phyloP scores from a whole-genome alignment of 2,329 filamentous ascomycete genomes.

The Aspergillus fructus region DNA sequence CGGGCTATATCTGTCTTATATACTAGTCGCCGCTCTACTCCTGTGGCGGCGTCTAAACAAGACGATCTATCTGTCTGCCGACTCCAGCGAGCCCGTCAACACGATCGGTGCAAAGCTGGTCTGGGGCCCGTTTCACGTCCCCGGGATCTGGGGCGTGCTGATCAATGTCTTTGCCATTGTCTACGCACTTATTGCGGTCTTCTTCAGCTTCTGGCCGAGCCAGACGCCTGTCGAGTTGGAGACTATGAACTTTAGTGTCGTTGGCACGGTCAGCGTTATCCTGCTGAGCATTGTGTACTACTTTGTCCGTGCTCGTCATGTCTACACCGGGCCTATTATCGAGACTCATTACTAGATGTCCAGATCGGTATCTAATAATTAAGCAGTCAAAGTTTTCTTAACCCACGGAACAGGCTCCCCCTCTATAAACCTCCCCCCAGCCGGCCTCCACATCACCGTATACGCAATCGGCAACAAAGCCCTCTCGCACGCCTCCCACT shows the following conservation, averaged over 20 bases:
- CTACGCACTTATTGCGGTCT: constrained; percentile 48
- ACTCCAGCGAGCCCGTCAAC: constrained; percentile 22
- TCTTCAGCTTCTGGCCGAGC: constrained; percentile 52
- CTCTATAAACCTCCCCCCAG: background rate
- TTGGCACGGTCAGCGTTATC: constrained; percentile 44
- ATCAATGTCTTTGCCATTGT: constrained; percentile 46
- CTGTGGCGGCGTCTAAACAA: constrained; percentile 28
- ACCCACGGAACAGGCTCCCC: background rate
- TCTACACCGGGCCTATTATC: constrained; percentile 31
- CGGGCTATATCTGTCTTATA: constrained; percentile 32
- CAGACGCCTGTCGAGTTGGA: constrained; percentile 34
- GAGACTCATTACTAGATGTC: background rate
- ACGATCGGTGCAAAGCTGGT: constrained; percentile 27
- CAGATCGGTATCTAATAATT: too few relatives aligned
- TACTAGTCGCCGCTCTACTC: constrained; percentile 27
- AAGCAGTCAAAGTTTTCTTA: too few relatives aligned
- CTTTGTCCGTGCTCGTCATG: constrained; percentile 30
- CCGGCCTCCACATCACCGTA: background rate
- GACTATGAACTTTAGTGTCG: constrained; percentile 49
- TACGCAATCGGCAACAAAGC: background rate
- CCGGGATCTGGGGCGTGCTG: constrained; percentile 37
- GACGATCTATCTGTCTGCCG: background rate
- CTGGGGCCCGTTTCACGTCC: constrained; percentile 31
- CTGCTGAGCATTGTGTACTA: constrained; percentile 44
- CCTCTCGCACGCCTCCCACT: background rate